Evolutionary conservation across 2,329 filamentous ascomycete genomes (phyloP).

Genomic region (Apiospora marii): DNA sequence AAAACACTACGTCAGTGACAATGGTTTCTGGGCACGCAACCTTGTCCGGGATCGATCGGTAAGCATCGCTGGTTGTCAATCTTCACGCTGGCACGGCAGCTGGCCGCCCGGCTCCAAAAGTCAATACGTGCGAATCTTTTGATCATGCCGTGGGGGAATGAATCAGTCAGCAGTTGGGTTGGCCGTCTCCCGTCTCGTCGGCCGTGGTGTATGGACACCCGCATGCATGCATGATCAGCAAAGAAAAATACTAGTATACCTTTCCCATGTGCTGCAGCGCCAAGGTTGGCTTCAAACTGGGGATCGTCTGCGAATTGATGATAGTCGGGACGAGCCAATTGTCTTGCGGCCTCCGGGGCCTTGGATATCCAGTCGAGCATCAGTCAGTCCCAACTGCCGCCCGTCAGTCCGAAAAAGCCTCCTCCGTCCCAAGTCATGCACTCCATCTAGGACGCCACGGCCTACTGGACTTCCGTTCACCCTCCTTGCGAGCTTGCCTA

Average conservation of each 20-base stretch:
- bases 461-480: not conserved
- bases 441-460: slow-evolving; percentile 4
- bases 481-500: too few relatives aligned
- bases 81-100: not conserved
- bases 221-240: slow-evolving; percentile 11
- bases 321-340: not conserved
- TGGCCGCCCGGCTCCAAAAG: not conserved
- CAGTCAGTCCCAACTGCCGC: slow-evolving; percentile 7
- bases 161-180: not conserved
- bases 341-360: not conserved
- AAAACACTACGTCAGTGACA: not conserved
- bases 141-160: not conserved
- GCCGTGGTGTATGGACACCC: not conserved
- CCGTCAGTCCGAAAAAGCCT: not conserved
- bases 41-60: slow-evolving; percentile 12
- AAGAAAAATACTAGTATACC: not conserved
- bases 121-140: not conserved
- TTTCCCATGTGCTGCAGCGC: slow-evolving; percentile 1
- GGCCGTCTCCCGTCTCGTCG: not conserved
- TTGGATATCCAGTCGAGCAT: not conserved
- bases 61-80: not conserved
- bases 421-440: slow-evolving; percentile 5
- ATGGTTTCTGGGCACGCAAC: not conserved
- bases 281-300: slow-evolving; percentile 16
- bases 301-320: not conserved